A percentile compares a stretch with the other conserved stretches of the same genome.
phyloP scores from a whole-genome alignment of 73 alveolate genomes.

The Durusdinium trenchii region DNA sequence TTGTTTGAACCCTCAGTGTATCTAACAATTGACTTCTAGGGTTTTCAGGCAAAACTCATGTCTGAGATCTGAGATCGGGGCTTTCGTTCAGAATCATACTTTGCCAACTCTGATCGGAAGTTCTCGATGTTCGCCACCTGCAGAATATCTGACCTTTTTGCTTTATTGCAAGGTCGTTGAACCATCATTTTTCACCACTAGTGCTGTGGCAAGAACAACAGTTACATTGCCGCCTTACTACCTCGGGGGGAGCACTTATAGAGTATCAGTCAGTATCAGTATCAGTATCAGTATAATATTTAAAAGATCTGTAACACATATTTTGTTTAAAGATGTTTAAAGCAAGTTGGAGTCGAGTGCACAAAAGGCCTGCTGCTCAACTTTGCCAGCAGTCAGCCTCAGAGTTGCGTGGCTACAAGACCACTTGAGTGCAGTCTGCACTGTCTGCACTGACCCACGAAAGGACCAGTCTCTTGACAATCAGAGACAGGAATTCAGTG shows the following conservation, averaged over 20 bases:
- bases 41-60: too few species aligned
- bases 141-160: too few species aligned
- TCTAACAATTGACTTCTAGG: too few species aligned
- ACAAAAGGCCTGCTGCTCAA: slow-evolving; percentile 95
- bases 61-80: not conserved
- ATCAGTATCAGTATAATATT: too few species aligned
- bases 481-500: not conserved
- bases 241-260: too few species aligned
- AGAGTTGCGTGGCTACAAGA: not conserved
- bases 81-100: slow-evolving; percentile 83
- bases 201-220: too few species aligned
- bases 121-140: slow-evolving; percentile 78
- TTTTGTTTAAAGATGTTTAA: too few species aligned
- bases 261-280: too few species aligned
- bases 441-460: not conserved
- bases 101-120: slow-evolving; percentile 63
- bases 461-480: not conserved
- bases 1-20: not conserved
- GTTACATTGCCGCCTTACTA: too few species aligned
- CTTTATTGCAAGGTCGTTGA: not conserved
- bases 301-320: too few species aligned
- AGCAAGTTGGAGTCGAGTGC: too few species aligned
- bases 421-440: not conserved
- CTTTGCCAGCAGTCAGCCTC: slow-evolving; percentile 91
- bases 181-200: too few species aligned